Base-by-base conservation (phyloP, 441 rosid genomes). In the Rhodomyrtus psidioides region DNA sequence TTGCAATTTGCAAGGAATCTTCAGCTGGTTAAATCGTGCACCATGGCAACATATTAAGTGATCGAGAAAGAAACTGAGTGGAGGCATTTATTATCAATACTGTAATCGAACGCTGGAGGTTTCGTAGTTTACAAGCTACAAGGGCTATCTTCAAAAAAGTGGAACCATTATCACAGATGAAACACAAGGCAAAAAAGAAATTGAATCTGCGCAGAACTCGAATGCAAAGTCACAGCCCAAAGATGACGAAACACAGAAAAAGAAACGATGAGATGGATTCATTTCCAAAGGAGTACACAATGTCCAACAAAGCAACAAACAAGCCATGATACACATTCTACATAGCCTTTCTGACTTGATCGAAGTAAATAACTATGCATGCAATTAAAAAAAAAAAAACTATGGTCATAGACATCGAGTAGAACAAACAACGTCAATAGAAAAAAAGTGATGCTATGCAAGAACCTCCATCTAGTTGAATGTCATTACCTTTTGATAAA, bases 401-500 rank as follows among this genome's bases (percentile, higher is more conserved):
- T 30, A 30, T n/a, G 16, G 54, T 82, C 26, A 42, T 30, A 30
- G 27, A 54, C 16, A 34, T 23, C 0, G 1, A 39, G 62, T 19
- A 55, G 27, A 82, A 54, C 57, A 75, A 49, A 39, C 42, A 23
- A 14, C 7, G 3, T 10, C 79, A 39, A 39, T 21, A 70, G n/a
- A 10, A 34, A 70, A 65, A 70, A 39, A 65, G 34, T 0, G 24
- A 23, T 13, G 2, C 79, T 9, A 34, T 2, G 79, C 79, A 34
- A 39, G n/a, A 70, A 6, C 79, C n/a, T 39, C 49, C 49, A 23
- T 26, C 49, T 70, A 70, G 79, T 70, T 82, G 81, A 42, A 57
- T 39, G 9, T 16, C 16, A 24, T n/a, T 88, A 97, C 98, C 99
- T 94, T 91, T 92, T 97, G 99, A 90, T 97, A 96, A 87, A 97